Evolutionary conservation across 768 basidiomycete genomes (phyloP), one percentile per base, ranked within the genome.

Genomic region (Lactarius pseudohatsudake): DNA sequence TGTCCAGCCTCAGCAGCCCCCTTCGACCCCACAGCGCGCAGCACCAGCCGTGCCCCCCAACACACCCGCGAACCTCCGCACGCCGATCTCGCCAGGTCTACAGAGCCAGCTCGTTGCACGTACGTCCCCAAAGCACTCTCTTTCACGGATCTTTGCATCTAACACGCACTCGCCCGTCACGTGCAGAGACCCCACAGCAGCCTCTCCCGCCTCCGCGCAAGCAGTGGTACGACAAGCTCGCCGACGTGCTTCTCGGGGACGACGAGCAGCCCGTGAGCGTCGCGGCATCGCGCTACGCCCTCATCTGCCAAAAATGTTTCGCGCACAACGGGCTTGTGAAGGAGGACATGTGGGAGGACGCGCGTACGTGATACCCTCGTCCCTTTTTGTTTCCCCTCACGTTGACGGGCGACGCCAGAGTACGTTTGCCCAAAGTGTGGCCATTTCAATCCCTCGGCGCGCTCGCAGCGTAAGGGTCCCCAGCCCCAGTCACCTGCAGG

Each of bases 281-380:
- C 57, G 73, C 80, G 26, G 67, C 84, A 72, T 72, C 80, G 75
- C 74, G 85, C 73, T 96, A 92, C 71, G 94, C 94, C 2, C 83
- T 96, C 58, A 95, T 96, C 57, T 96, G 94, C 76, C 86, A 88
- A 70, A 87, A 86, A 68, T 96, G 94, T 73, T 96, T 91, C 72
- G 77, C 85, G 26, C 94, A 96, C 74, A 96, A 96, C 67, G 94
- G 94, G 3, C 81, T 97, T 2, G 91, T 93, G 11, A 88, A 89
- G 72, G 92, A 93, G 74, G 85, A 81, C 55, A 81, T 88, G 74
- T 95, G 89, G 85, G 88, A 90, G 67, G 87, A 90, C 68, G 84
- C 89, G 34, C 91, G 94, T 96, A 71, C 76, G 92, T 45, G 43
- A 9, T 13, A 53, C n/a, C 47, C 86, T n/a, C 22, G 40, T 28